Evolutionary conservation across 1,284 basidiomycete genomes (phyloP).

Genomic region (Cryptococcus hybrid): DNA sequence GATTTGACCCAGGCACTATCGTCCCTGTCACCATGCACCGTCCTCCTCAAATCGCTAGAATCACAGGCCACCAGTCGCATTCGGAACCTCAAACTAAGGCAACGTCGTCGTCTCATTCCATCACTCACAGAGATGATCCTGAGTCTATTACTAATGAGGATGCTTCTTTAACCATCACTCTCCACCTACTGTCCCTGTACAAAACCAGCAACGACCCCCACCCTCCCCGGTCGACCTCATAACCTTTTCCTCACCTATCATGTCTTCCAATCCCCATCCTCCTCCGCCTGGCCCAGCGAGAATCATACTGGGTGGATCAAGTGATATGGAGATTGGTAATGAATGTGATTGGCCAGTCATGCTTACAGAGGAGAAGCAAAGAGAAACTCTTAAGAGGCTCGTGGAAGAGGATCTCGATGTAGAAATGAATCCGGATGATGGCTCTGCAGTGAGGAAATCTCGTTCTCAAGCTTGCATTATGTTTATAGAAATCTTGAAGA

Average conservation of each 20-base stretch:
- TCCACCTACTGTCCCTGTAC: no score
- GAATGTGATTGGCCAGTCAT: not conserved
- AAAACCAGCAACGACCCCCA: not conserved
- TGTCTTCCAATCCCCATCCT: not conserved
- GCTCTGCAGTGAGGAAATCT: no score
- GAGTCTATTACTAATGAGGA: not conserved
- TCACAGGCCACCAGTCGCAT: not conserved
- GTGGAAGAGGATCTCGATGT: constrained; percentile 1
- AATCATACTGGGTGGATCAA: not conserved
- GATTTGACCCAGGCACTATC: not conserved
- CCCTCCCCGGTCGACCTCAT: not conserved
- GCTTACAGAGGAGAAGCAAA: constrained; percentile 1
- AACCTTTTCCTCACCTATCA: not conserved
- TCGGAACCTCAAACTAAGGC: no score
- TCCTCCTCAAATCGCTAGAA: not conserved
- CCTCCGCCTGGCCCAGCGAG: not conserved
- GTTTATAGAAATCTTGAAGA: no score
- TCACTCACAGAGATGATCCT: not conserved
- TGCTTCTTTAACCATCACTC: not conserved
- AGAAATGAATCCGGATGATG: not conserved
- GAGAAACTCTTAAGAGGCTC: not conserved
- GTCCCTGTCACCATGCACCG: not conserved
- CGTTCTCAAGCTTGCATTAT: no score
- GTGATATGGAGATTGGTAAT: not conserved
- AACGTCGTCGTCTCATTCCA: not conserved